These are phyloP conservation scores for Cryptococcus wingfieldii DNA, from an alignment of 1,284 basidiomycete species.

Conservation along the genomic window DNA sequence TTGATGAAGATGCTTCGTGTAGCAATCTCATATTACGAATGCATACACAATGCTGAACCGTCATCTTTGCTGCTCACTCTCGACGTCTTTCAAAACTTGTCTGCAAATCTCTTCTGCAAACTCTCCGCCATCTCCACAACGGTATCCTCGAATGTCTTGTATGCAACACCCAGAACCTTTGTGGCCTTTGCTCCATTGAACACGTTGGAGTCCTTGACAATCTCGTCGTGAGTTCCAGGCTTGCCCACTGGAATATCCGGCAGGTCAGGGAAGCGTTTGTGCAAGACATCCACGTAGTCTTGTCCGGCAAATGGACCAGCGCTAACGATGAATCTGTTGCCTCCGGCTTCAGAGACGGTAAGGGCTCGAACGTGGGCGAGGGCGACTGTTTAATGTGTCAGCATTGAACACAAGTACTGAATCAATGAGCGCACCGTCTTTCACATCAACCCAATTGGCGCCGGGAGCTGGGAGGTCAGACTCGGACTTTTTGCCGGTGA, in stretches of 20 bases:
- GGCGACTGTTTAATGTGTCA: conserved; percentile 48
- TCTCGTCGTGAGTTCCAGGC: too few species aligned
- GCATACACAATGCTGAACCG: too few species aligned
- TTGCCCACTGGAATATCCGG: too few species aligned
- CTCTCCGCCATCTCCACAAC: conserved; percentile 37
- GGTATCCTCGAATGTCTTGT: conserved; percentile 27
- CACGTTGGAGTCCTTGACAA: too few species aligned
- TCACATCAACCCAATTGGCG: conserved; percentile 59
- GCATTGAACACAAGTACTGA: not conserved
- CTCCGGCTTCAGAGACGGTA: conserved; percentile 56
- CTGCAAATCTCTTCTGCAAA: conserved; percentile 29
- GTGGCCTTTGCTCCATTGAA: too few species aligned
- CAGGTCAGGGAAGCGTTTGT: too few species aligned
- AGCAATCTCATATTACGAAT: too few species aligned
- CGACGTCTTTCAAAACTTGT: too few species aligned
- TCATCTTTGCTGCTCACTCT: too few species aligned
- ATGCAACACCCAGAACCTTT: too few species aligned
- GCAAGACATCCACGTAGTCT: conserved; percentile 30
- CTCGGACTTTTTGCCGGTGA: conserved; percentile 48
- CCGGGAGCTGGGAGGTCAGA: conserved; percentile 36
- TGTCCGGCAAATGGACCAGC: conserved; percentile 44
- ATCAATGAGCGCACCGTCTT: conserved; percentile 34
- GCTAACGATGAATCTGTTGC: conserved; percentile 58
- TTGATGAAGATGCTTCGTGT: too few species aligned
- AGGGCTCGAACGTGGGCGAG: conserved; percentile 58